Evolutionary conservation across 2,329 filamentous ascomycete species (phyloP).

Genomic region (Venturia asperata): DNA sequence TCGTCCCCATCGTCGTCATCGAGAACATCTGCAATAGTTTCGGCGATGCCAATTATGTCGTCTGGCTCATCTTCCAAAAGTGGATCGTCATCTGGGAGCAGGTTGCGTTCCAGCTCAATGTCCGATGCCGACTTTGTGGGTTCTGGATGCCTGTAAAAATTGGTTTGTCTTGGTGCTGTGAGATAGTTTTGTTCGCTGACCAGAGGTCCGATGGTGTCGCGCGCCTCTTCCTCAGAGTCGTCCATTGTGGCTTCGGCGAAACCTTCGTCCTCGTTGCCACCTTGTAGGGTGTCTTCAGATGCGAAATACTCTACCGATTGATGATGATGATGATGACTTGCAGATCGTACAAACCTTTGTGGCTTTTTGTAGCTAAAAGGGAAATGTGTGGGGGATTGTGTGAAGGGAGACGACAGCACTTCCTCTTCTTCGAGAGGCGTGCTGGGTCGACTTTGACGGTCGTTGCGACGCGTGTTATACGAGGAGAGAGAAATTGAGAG

Average conservation of each 20-base stretch:
- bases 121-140: constrained; percentile 30
- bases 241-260: constrained; percentile 9
- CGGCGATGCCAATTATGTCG: background rate
- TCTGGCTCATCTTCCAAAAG: constrained; percentile 25
- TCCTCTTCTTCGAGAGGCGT: constrained; percentile 15
- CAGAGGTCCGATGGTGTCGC: constrained; percentile 20
- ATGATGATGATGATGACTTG: constrained; percentile 45
- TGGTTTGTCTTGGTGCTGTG: constrained; percentile 19
- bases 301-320: constrained; percentile 42
- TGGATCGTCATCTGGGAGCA: constrained; percentile 39
- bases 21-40: background rate
- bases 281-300: constrained; percentile 19
- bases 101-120: constrained; percentile 32
- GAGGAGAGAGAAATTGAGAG: constrained; percentile 25
- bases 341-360: constrained; percentile 27
- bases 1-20: constrained; percentile 20
- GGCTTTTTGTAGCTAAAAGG: constrained; percentile 26
- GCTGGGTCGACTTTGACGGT: constrained; percentile 4
- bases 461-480: background rate
- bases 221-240: constrained; percentile 22
- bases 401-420: constrained; percentile 26
- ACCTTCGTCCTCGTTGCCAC: constrained; percentile 8
- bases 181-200: constrained; percentile 19
- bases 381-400: constrained; percentile 31
- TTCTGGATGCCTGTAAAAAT: constrained; percentile 28